Conservation (phyloP, 2,329 filamentous ascomycete species). For the Hypoxylon sp. region DNA sequence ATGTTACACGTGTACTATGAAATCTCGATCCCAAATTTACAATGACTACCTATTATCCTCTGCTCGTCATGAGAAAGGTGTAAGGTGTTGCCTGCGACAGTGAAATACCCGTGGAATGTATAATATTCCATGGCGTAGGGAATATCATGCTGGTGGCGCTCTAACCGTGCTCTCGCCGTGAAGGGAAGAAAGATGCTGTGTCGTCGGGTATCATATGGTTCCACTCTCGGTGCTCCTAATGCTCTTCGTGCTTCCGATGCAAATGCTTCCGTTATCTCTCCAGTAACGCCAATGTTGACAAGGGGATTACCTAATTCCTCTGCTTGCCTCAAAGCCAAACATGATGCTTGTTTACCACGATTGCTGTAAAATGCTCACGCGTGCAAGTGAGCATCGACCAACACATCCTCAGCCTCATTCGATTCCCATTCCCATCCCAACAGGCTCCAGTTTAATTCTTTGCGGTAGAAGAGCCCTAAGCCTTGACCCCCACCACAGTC, state of each 20-base stretch:
- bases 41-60: constrained; percentile 23
- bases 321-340: constrained; percentile 54
- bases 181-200: neutral
- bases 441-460: constrained; percentile 88
- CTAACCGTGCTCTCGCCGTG: neutral
- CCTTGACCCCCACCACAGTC: constrained; percentile 65
- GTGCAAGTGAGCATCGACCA: constrained; percentile 63
- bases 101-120: constrained; percentile 8
- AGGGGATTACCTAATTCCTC: constrained; percentile 66
- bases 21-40: constrained; percentile 13
- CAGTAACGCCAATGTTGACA: constrained; percentile 50
- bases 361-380: constrained; percentile 56
- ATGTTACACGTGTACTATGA: constrained; percentile 1
- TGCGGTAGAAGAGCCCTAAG: constrained; percentile 77
- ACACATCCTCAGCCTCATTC: constrained; percentile 54
- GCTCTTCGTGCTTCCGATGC: neutral
- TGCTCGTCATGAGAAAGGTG: constrained; percentile 8
- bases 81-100: constrained; percentile 2
- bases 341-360: constrained; percentile 45
- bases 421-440: constrained; percentile 81
- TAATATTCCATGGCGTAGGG: constrained; percentile 16
- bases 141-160: constrained; percentile 1
- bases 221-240: neutral
- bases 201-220: neutral
- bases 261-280: constrained; percentile 22